These are phyloP conservation scores for Rhizopogon vesiculosus DNA, from an alignment of 768 basidiomycete species.

Conservation along the genomic window DNA sequence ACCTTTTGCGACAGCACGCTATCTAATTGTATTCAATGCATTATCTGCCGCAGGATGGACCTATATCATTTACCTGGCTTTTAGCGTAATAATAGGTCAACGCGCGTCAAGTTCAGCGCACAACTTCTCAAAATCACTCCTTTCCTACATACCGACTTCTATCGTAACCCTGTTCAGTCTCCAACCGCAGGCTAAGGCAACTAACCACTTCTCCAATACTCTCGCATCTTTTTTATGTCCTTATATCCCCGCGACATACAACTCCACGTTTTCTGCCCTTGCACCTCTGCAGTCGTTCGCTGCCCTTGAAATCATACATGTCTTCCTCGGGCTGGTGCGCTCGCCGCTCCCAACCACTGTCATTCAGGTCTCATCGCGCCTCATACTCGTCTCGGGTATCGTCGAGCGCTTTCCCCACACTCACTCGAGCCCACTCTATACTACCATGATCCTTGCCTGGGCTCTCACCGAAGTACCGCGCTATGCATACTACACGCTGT, in stretches of 20 bases:
- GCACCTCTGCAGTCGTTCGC: constrained; percentile 82
- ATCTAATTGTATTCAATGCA: constrained; percentile 77
- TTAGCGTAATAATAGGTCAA: constrained; percentile 35
- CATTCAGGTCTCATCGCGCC: constrained; percentile 75
- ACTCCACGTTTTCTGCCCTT: constrained; percentile 54
- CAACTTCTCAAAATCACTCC: constrained; percentile 37
- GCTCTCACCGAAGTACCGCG: constrained; percentile 87
- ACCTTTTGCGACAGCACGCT: constrained; percentile 25
- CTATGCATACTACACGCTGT: constrained; percentile 80
- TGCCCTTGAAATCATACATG: constrained; percentile 79
- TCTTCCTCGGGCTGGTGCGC: constrained; percentile 72
- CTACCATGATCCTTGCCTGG: constrained; percentile 93
- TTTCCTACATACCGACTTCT: constrained; percentile 12
- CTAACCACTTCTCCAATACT: constrained; percentile 32
- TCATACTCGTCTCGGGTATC: constrained; percentile 86
- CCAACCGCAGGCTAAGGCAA: constrained; percentile 11
- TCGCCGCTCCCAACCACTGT: constrained; percentile 70
- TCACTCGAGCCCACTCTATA: constrained; percentile 72
- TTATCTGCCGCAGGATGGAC: constrained; percentile 73
- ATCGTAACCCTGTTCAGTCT: constrained; percentile 7
- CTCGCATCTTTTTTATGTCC: constrained; percentile 27
- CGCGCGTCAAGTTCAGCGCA: constrained; percentile 2
- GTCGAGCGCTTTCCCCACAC: constrained; percentile 36
- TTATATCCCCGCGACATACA: constrained; percentile 41
- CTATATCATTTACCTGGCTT: constrained; percentile 55